phyloP scores from a whole-genome alignment of 1,284 basidiomycete genomes.

The Apiotrichum domesticum region DNA sequence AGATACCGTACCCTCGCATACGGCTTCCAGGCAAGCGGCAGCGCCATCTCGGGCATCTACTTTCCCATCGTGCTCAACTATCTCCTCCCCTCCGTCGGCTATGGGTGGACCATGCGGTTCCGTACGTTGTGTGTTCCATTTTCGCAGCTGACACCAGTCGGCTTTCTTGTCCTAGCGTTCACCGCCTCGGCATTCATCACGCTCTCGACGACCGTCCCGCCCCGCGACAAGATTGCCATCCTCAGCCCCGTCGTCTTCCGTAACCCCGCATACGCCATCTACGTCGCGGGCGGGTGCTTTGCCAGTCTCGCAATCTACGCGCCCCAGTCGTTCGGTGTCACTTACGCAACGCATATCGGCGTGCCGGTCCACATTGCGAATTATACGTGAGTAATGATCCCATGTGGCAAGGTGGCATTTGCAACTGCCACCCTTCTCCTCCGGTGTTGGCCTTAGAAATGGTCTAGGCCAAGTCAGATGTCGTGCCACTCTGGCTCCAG shows the following conservation, averaged over 20 bases:
- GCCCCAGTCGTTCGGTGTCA: constrained; percentile 30
- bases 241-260: constrained; percentile 28
- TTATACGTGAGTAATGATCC: constrained; percentile 19
- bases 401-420: too few species aligned
- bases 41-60: constrained; percentile 46
- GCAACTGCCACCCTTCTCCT: too few species aligned
- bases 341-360: constrained; percentile 25
- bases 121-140: constrained; percentile 13
- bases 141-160: constrained; percentile 16
- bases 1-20: constrained; percentile 34
- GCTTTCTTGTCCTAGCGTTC: constrained; percentile 27
- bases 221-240: constrained; percentile 32
- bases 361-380: constrained; percentile 22
- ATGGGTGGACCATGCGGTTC: constrained; percentile 33
- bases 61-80: constrained; percentile 52
- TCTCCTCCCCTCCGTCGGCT: constrained; percentile 51
- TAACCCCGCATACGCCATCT: constrained; percentile 25
- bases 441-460: too few species aligned
- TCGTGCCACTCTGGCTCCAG: too few species aligned
- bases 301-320: constrained; percentile 27
- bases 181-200: constrained; percentile 21
- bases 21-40: constrained; percentile 34
- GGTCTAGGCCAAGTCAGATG: too few species aligned
- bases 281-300: constrained; percentile 22
- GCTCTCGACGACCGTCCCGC: constrained; percentile 31